Evolutionary conservation across 257 asterid genomes (phyloP).

Genomic region (Jasminum sambac): DNA sequence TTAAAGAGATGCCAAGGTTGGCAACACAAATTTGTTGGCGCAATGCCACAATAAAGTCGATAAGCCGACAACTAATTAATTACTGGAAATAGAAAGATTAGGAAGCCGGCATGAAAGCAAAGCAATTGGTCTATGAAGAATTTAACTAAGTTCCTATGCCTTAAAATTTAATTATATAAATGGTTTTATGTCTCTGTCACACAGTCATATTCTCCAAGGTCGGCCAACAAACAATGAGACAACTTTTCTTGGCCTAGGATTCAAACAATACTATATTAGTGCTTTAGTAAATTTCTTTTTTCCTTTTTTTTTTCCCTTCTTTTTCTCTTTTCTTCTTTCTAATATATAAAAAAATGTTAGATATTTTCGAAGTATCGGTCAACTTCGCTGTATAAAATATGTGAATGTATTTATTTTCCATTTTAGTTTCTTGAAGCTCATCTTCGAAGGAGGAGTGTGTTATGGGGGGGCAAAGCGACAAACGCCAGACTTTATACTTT

Average conservation of each 20-base stretch:
- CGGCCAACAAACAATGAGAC: conserved; percentile 65
- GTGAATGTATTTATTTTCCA: too few relatives aligned
- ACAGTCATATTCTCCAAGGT: conserved; percentile 29
- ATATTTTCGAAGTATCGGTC: too few relatives aligned
- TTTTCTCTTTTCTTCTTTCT: too few relatives aligned
- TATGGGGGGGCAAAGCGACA: too few relatives aligned
- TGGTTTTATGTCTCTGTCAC: conserved; percentile 23
- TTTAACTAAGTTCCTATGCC: conserved; percentile 3
- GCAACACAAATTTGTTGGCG: not conserved
- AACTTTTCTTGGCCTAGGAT: conserved; percentile 39
- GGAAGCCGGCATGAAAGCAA: conserved; percentile 31
- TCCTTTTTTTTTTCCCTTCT: too few relatives aligned
- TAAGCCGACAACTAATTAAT: not conserved
- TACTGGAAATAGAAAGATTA: not conserved
- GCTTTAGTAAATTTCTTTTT: not conserved
- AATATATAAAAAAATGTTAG: too few relatives aligned
- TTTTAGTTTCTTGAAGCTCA: too few relatives aligned
- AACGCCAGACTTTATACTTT: too few relatives aligned
- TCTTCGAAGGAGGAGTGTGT: too few relatives aligned
- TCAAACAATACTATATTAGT: not conserved
- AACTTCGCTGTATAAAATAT: too few relatives aligned
- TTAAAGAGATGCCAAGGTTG: conserved; percentile 11
- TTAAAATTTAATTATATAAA: not conserved
- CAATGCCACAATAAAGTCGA: conserved; percentile 4
- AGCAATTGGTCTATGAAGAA: conserved; percentile 38